Percentiles rank a stretch among this genome's conserved stretches.
These are phyloP conservation scores for Geotrichum carabidarum DNA, from an alignment of 1,139 yeast genomes.

Conservation along the genomic window DNA sequence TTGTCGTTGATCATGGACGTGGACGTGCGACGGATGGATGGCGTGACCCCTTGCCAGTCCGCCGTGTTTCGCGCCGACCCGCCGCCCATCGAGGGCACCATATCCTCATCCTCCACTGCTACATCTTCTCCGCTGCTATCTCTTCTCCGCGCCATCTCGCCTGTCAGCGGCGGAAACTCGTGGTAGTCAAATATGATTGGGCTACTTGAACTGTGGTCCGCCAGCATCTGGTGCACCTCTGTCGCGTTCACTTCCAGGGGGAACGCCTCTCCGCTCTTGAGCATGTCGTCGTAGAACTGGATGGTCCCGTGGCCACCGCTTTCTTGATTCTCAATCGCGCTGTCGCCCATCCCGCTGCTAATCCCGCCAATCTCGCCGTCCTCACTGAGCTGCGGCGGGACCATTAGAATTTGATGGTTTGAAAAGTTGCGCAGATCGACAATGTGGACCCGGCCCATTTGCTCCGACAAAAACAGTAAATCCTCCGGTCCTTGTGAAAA, in stretches of 20 bases:
- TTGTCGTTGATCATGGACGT: background rate
- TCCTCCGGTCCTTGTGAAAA: constrained; percentile 73
- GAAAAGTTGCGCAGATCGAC: constrained; percentile 67
- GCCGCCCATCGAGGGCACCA: background rate
- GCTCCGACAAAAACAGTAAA: constrained; percentile 71
- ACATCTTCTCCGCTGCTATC: background rate
- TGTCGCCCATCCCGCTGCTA: background rate
- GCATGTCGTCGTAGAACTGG: constrained; percentile 17
- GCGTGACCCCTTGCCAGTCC: background rate
- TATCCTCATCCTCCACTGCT: constrained; percentile 1
- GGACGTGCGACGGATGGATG: background rate
- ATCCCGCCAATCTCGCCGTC: background rate
- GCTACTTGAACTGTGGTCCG: background rate
- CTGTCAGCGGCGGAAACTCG: background rate
- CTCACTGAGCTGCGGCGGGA: constrained; percentile 9
- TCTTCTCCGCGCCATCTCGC: background rate
- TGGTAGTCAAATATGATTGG: background rate
- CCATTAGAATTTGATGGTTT: constrained; percentile 64
- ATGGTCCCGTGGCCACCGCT: background rate
- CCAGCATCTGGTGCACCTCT: constrained; percentile 2
- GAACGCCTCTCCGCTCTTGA: constrained; percentile 15
- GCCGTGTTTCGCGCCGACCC: background rate
- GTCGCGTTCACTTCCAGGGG: constrained; percentile 10
- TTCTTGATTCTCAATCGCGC: background rate
- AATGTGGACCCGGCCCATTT: constrained; percentile 78